Evolutionary conservation across 441 rosid genomes (phyloP), one percentile per base, ranked within the genome.

Genomic region (Aquilaria agallochum): DNA sequence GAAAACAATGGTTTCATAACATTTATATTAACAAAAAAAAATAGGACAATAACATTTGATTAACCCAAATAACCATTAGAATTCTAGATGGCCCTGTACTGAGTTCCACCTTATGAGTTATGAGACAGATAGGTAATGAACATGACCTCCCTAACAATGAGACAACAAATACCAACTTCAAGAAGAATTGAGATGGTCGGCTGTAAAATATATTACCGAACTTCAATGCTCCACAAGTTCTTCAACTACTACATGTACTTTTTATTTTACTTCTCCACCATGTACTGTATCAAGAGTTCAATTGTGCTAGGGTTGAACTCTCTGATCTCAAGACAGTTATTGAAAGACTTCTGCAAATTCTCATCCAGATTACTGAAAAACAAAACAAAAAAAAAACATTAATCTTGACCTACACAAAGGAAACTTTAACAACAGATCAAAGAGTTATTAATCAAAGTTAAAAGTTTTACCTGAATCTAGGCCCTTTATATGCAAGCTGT

Each of bases 331-430:
- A 92, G 72, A 69, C 79, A 89, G 73, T 82, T 84, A 56, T 78
- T 75, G 72, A 92, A 87, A 53, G 87, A 89, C 74, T 84, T 87
- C 78, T 86, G 91, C 79, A 92, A 64, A 63, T 85, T 85, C 79
- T 84, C 93, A 67, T 85, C 96, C 82, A 89, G 79, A 69, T 85
- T 90, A 12, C 96, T 87, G 79, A 30, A 58, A 60, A 60, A 15
- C 30, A 20, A 20, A 36, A 50, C 10, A 8, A 15, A 48, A 53
- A 42, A 11, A 20, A 7, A 56, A n/a, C 14, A 59, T 60, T 5
- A 55, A 53, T 44, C 53, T 53, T 51, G 47, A 60, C 52, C 34
- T 42, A 50, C 34, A 2, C 27, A 45, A 55, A 60, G 51, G 11
- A 60, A 4, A 40, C 48, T 27, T 33, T 9, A 11, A 7, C 2